These are phyloP conservation scores for Aegilops speltoides DNA, from an alignment of 176 grass and related monocot genomes.

Conservation along the genomic window DNA sequence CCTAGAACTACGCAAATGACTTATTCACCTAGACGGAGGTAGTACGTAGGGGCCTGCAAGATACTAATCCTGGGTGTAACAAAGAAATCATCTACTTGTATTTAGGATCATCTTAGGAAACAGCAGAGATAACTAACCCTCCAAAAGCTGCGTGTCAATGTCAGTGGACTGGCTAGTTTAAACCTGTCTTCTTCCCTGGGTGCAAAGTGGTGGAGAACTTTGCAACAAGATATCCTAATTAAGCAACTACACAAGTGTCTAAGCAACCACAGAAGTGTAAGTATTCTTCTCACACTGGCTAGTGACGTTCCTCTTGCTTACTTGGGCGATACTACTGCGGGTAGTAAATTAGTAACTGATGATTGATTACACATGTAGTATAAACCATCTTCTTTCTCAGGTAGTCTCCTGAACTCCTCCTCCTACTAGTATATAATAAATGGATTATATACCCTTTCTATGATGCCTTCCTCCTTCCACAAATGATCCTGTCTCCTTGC, in stretches of 20 bases:
- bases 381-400: conserved; percentile 1
- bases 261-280: too few species aligned
- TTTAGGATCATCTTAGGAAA: conserved; percentile 37
- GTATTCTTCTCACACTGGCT: not conserved
- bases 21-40: too few species aligned
- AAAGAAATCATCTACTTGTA: not conserved
- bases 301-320: not conserved
- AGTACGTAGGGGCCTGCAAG: not conserved
- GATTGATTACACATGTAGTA: conserved; percentile 35
- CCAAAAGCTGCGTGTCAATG: conserved; percentile 30
- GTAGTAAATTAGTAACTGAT: conserved; percentile 27
- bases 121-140: conserved; percentile 12
- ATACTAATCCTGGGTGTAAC: conserved; percentile 20
- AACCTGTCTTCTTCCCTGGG: not conserved
- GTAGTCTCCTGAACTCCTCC: not conserved
- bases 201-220: not conserved
- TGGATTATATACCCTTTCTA: not conserved
- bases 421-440: not conserved
- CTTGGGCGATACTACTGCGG: not conserved
- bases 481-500: conserved; percentile 50
- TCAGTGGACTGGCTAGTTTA: conserved; percentile 9
- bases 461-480: conserved; percentile 1
- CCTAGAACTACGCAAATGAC: too few species aligned
- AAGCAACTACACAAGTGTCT: not conserved
- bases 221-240: not conserved